Evolutionary conservation across 495 filamentous ascomycete genomes (phyloP).

Genomic region (Trichocladium uniseriatum): DNA sequence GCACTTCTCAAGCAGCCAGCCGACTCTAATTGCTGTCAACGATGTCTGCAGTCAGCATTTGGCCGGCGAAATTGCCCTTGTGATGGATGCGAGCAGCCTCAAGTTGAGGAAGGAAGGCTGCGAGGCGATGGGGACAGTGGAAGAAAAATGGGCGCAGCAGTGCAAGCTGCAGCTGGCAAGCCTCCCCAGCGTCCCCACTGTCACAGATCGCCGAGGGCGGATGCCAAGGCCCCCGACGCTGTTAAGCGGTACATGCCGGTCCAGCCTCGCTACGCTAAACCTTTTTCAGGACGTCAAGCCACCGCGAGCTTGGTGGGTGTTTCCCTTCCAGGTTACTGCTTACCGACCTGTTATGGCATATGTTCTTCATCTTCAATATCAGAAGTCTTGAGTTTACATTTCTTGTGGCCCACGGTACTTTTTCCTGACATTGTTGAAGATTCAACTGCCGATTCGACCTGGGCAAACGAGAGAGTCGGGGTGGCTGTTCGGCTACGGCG

Average conservation of each 20-base stretch:
- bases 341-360: too few species aligned
- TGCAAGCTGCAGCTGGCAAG: conserved; percentile 1
- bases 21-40: background rate
- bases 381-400: too few species aligned
- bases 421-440: too few species aligned
- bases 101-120: conserved; percentile 8
- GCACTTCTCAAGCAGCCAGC: background rate
- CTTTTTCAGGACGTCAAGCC: conserved; percentile 1
- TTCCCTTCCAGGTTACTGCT: conserved; percentile 6
- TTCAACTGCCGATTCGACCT: too few species aligned
- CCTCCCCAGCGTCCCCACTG: too few species aligned
- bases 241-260: conserved; percentile 1
- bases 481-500: too few species aligned
- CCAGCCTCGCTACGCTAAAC: conserved; percentile 3
- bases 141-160: conserved; percentile 12
- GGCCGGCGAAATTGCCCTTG: background rate
- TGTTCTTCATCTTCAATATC: too few species aligned
- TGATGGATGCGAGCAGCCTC: conserved; percentile 5
- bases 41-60: background rate
- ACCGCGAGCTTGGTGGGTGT: conserved; percentile 8
- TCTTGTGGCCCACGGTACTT: too few species aligned
- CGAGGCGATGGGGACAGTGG: conserved; percentile 2
- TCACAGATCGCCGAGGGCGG: conserved; percentile 4
- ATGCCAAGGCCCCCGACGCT: conserved; percentile 1
- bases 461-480: too few species aligned